Conservation (phyloP, 2,329 filamentous ascomycete species). For the Fusarium dlaminii region DNA sequence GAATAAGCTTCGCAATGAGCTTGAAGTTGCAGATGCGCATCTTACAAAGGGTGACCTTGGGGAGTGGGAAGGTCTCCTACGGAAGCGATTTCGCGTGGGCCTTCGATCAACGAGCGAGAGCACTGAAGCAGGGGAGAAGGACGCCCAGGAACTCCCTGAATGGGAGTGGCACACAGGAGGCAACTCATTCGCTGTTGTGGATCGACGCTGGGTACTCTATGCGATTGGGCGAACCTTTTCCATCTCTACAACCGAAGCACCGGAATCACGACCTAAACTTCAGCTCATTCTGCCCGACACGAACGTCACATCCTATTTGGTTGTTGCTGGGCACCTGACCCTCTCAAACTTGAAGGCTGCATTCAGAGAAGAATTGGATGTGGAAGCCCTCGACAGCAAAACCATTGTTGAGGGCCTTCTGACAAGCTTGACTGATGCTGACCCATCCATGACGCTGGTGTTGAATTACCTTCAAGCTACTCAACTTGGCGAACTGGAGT, state of each 20-base stretch:
- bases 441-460: constrained; percentile 73
- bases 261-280: constrained; percentile 47
- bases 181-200: constrained; percentile 62
- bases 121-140: constrained; percentile 37
- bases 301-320: constrained; percentile 67
- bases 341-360: constrained; percentile 67
- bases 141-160: constrained; percentile 48
- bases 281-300: constrained; percentile 58
- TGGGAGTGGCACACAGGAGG: constrained; percentile 62
- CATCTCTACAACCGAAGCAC: constrained; percentile 57
- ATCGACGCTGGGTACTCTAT: constrained; percentile 73
- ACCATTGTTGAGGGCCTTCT: constrained; percentile 70
- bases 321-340: constrained; percentile 68
- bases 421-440: constrained; percentile 69
- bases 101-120: constrained; percentile 36
- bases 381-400: constrained; percentile 55
- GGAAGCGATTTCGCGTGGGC: constrained; percentile 59
- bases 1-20: constrained; percentile 55
- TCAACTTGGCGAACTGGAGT: constrained; percentile 71
- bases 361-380: constrained; percentile 59
- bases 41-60: constrained; percentile 57
- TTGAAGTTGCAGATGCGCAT: constrained; percentile 58
- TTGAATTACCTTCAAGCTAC: constrained; percentile 72
- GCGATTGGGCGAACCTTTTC: constrained; percentile 70
- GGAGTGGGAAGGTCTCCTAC: constrained; percentile 61